These are phyloP conservation scores for Suhomyces kilbournensis DNA, from an alignment of 805 yeast species.

Conservation along the genomic window DNA sequence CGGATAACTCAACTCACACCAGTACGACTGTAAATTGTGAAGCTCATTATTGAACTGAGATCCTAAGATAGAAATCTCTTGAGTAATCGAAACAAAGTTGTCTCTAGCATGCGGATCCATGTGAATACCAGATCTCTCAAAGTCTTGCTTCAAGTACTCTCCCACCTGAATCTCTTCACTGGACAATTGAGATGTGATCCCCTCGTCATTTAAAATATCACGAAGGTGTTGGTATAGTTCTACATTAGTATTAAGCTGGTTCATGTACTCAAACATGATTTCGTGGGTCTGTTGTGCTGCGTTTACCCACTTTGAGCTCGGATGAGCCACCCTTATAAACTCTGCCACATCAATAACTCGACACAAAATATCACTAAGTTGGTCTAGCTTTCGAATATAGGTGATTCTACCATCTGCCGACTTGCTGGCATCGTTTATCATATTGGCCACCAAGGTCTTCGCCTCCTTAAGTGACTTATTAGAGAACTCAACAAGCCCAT, in stretches of 20 bases:
- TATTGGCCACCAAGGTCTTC: constrained; percentile 53
- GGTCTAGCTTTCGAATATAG: constrained; percentile 68
- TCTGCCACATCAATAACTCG: constrained; percentile 93
- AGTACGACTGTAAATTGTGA: constrained; percentile 28
- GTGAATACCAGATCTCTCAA: constrained; percentile 85
- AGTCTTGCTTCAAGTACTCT: constrained; percentile 72
- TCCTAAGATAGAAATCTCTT: constrained; percentile 75
- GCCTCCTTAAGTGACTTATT: constrained; percentile 64
- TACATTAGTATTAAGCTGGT: constrained; percentile 79
- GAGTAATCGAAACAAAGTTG: constrained; percentile 74
- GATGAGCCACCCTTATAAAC: constrained; percentile 86
- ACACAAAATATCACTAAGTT: constrained; percentile 83
- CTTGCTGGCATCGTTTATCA: constrained; percentile 39
- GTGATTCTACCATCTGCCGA: constrained; percentile 43
- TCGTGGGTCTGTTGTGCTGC: constrained; percentile 90
- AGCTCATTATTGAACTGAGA: constrained; percentile 66
- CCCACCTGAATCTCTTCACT: constrained; percentile 84
- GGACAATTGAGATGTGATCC: constrained; percentile 38
- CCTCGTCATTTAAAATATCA: constrained; percentile 46
- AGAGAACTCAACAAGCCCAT: constrained; percentile 69
- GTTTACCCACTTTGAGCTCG: constrained; percentile 61
- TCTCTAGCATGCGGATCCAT: constrained; percentile 64
- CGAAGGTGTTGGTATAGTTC: constrained; percentile 62
- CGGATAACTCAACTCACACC: constrained; percentile 32
- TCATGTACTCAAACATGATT: constrained; percentile 90